Evolutionary conservation across 345 rosid genomes (phyloP).

Genomic region (Microcos paniculata): DNA sequence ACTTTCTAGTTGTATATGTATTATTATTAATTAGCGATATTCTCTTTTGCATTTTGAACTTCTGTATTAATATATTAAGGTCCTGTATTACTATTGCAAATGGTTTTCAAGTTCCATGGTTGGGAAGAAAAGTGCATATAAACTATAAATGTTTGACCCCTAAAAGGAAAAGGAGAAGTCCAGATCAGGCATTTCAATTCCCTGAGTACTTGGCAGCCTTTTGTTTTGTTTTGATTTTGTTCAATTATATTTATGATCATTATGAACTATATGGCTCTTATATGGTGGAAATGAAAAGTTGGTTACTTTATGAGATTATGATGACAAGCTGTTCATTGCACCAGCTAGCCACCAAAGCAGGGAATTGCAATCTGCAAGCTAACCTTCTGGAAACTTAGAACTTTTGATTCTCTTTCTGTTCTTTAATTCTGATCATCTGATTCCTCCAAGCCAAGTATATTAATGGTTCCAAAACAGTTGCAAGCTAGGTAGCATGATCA

Average conservation of each 20-base stretch:
- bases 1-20: background rate
- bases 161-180: background rate
- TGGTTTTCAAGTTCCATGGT: background rate
- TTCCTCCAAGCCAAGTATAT: background rate
- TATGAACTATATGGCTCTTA: too few relatives aligned
- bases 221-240: too few relatives aligned
- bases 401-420: background rate
- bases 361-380: background rate
- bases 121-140: background rate
- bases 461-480: background rate
- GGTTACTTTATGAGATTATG: background rate
- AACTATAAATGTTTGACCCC: background rate
- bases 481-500: background rate
- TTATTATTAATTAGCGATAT: background rate
- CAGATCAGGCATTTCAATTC: background rate
- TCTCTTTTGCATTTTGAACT: background rate
- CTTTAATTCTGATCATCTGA: background rate
- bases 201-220: too few relatives aligned
- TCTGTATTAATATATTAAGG: too few relatives aligned
- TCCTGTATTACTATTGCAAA: background rate
- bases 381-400: background rate
- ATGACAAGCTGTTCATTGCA: background rate
- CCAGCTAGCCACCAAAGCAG: background rate
- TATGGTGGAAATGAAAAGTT: background rate
- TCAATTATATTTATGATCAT: too few relatives aligned